Conservation (phyloP, 1,139 yeast genomes). For the Citeromyces siamensis region DNA sequence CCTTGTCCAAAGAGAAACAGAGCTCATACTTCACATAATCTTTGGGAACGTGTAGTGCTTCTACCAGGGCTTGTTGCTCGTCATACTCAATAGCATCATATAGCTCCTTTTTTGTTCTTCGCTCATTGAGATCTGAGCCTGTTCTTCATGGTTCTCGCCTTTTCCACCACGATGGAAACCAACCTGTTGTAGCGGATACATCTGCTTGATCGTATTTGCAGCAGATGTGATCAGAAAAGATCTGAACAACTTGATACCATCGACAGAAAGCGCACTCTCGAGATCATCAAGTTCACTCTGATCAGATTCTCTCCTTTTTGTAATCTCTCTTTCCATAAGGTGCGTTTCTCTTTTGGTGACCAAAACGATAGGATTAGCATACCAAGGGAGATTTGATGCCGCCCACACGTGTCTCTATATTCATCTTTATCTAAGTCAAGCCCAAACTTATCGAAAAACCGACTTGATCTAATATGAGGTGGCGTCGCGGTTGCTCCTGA, state of each 20-base stretch:
- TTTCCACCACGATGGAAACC: slow-evolving; percentile 57
- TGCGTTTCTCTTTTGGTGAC: slow-evolving; percentile 55
- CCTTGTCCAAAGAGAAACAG: slow-evolving; percentile 57
- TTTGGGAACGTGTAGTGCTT: slow-evolving; percentile 55
- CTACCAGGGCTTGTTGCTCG: slow-evolving; percentile 42
- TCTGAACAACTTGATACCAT: slow-evolving; percentile 77
- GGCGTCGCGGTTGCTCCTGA: slow-evolving; percentile 50
- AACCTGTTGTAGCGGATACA: slow-evolving; percentile 21
- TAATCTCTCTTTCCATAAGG: slow-evolving; percentile 51
- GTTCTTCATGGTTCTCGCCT: slow-evolving; percentile 9
- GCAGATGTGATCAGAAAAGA: slow-evolving; percentile 42
- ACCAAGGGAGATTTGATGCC: slow-evolving; percentile 73
- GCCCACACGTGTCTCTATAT: slow-evolving; percentile 76
- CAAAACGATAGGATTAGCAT: slow-evolving; percentile 66
- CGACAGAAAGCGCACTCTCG: slow-evolving; percentile 53
- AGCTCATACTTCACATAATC: slow-evolving; percentile 61
- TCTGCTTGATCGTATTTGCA: slow-evolving; percentile 9
- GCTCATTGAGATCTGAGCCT: slow-evolving; percentile 23
- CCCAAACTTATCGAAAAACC: slow-evolving; percentile 81
- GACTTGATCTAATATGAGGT: slow-evolving; percentile 69
- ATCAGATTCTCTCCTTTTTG: slow-evolving; percentile 12
- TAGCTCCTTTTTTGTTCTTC: slow-evolving; percentile 69
- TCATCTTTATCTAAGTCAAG: slow-evolving; percentile 76
- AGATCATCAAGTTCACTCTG: slow-evolving; percentile 31
- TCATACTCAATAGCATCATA: slow-evolving; percentile 93